Conservation (phyloP, 73 alveolate species). For the Urostyla sp. region DNA sequence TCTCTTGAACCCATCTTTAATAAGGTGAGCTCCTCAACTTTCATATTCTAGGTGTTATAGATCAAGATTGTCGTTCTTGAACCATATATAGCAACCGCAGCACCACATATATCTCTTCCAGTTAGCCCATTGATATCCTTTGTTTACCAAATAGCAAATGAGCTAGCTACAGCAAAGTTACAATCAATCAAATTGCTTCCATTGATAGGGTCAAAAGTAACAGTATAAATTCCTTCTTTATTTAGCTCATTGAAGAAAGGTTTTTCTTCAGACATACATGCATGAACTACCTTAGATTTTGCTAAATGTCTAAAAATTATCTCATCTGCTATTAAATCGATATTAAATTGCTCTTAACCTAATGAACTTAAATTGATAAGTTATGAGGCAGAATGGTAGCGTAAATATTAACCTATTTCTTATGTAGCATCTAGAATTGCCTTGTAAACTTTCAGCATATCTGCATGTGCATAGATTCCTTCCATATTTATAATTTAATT, state of each 20-base stretch:
- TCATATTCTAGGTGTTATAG: slow-evolving; percentile 61
- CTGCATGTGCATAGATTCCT: slow-evolving; percentile 52
- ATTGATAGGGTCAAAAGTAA: slow-evolving; percentile 86
- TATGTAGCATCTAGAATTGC: slow-evolving; percentile 63
- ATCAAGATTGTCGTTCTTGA: slow-evolving; percentile 76
- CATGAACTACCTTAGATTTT: slow-evolving; percentile 68
- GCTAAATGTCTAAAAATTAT: slow-evolving; percentile 66
- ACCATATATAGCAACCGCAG: slow-evolving; percentile 79
- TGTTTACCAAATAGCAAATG: slow-evolving; percentile 79
- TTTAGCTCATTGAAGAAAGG: slow-evolving; percentile 44
- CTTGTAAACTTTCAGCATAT: slow-evolving; percentile 34
- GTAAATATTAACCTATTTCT: slow-evolving; percentile 56
- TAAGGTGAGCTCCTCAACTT: slow-evolving; percentile 70
- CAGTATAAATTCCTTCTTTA: slow-evolving; percentile 66
- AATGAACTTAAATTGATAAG: slow-evolving; percentile 3
- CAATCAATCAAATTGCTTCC: slow-evolving; percentile 79
- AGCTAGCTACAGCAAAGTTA: slow-evolving; percentile 80
- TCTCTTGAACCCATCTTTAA: slow-evolving; percentile 38
- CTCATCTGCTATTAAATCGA: slow-evolving; percentile 70
- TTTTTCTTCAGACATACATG: slow-evolving; percentile 75
- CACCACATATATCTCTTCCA: slow-evolving; percentile 73
- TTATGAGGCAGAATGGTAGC: slow-evolving; percentile 34
- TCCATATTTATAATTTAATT: too few species aligned
- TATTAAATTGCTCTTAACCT: slow-evolving; percentile 54
- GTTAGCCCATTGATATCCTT: slow-evolving; percentile 59